Evolutionary conservation across 352 stramenopile species (phyloP), one percentile per base, ranked within the genome.

Genomic region (Phytophthora fragariaefolia): DNA sequence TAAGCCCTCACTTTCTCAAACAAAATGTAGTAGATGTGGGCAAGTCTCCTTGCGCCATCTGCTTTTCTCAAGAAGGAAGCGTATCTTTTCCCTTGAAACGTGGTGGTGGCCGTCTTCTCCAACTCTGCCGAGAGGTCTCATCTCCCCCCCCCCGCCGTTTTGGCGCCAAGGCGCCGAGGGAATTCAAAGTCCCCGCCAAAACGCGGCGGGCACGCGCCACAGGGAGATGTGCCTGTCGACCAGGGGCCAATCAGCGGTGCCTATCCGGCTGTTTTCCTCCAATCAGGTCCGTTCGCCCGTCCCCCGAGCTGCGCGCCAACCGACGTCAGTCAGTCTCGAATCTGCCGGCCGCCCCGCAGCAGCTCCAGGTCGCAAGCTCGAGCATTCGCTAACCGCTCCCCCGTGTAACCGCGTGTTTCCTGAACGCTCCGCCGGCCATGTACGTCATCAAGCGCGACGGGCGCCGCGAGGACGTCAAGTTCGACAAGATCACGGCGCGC

Each of bases 401-500:
- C 4, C n/a, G 40, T 48, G 13, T 27, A 53, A 53, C 15, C 13
- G 4, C 8, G 20, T 24, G 50, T 17, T 24, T 26, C 30, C 27
- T 36, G 12, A 15, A 18, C 23, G 17, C 7, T 34, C 7, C 6
- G 13, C 24, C n/a, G n/a, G 53, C 0, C 0, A 98, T 98, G 93
- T 98, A 92, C 79, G 93, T 99, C 26, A 60, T 98, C 56, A 99
- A 99, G 79, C 87, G 96, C 66, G 88, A 98, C 73, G 96, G 96
- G 15, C 86, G 86, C 66, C 82, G 83, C 26, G 96, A 99, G 74
- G 90, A 91, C 34, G 96, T 99, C 66, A 96, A 98, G 62, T 99
- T 99, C 76, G 97, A 99, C 77, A 99, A 99, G 84, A 99, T 99
- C 73, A 98, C 96, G 42, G 93, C 89, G 47, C 95, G 97, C 56